Evolutionary conservation across 352 stramenopile genomes (phyloP).

Genomic region (Pythium myriotylum): DNA sequence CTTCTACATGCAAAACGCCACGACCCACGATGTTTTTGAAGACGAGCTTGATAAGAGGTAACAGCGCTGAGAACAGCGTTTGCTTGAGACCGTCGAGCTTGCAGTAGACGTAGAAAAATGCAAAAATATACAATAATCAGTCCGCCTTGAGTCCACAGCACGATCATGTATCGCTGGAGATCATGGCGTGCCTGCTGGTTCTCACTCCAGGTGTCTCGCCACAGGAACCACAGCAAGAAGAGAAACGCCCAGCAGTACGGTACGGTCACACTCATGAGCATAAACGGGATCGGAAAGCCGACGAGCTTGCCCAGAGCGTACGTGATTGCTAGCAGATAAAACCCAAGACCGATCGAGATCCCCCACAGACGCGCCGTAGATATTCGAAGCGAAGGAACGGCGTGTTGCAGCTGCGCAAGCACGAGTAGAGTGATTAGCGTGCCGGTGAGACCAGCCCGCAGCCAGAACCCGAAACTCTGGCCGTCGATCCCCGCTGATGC

Average conservation of each 20-base stretch:
- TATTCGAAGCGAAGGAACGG: neutral
- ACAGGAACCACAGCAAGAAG: neutral
- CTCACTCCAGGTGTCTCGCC: no score
- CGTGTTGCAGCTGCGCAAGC: neutral
- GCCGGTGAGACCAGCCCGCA: neutral
- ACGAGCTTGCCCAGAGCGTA: neutral
- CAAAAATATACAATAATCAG: constrained; percentile 1
- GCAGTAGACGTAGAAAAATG: neutral
- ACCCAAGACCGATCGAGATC: neutral
- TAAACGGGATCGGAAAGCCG: neutral
- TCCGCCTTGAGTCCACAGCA: neutral
- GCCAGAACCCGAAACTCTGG: constrained; percentile 4
- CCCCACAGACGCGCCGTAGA: neutral
- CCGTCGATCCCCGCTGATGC: neutral
- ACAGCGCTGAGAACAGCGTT: neutral
- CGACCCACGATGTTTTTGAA: constrained; percentile 12
- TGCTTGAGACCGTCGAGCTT: neutral
- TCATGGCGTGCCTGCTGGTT: no score
- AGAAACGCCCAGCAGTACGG: neutral
- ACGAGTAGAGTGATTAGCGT: neutral
- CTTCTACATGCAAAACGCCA: constrained; percentile 11
- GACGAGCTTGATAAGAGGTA: constrained; percentile 14
- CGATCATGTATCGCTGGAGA: neutral
- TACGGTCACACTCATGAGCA: neutral
- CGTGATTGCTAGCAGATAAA: neutral